phyloP scores from a whole-genome alignment of 2,329 filamentous ascomycete genomes.

The Paecilomyces variotii region DNA sequence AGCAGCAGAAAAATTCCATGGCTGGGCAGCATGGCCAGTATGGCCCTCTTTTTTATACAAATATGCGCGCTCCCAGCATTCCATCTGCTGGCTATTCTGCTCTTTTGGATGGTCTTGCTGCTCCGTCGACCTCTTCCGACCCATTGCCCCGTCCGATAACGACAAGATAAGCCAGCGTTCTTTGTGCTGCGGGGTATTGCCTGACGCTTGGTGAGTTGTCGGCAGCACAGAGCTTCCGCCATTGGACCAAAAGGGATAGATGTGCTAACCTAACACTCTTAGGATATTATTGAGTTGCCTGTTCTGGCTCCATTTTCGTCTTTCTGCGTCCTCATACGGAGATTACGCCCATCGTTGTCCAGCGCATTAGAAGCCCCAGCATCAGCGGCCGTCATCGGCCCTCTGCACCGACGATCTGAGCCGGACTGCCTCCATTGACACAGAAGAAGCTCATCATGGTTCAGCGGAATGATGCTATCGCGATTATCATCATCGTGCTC shows the following conservation, averaged over 20 bases:
- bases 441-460: conserved; percentile 24
- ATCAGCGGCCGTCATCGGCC: neutral
- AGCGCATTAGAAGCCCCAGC: neutral
- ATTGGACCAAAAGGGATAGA: neutral
- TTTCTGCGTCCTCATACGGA: neutral
- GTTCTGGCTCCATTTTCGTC: neutral
- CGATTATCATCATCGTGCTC: conserved; percentile 43
- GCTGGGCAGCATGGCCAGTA: conserved; percentile 2
- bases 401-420: neutral
- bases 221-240: neutral
- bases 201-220: neutral
- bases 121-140: neutral
- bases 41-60: neutral
- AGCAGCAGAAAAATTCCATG: neutral
- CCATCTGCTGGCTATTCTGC: neutral
- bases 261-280: neutral
- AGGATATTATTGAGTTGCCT: neutral
- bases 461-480: conserved; percentile 40
- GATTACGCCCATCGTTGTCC: neutral
- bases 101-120: neutral
- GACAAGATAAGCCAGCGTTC: neutral
- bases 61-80: neutral
- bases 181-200: neutral
- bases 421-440: neutral
- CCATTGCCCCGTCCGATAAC: neutral